Conservation (phyloP, 2,329 filamentous ascomycete species). For the Fusarium marasasianum region DNA sequence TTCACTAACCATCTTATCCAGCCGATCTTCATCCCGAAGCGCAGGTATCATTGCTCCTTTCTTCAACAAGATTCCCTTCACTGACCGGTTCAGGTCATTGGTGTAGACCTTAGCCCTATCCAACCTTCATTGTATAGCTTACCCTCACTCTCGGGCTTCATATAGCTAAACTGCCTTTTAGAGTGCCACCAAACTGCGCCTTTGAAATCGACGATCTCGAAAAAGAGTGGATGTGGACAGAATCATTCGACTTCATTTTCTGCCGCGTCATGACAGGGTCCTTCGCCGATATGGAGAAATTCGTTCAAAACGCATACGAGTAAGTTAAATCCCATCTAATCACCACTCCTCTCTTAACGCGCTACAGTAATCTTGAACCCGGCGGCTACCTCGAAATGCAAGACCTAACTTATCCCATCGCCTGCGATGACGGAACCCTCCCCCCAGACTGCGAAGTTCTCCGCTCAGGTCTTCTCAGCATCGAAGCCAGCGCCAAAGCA, state of each 20-base stretch:
- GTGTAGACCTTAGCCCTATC: slow-evolving; percentile 4
- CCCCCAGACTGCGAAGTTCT: neutral
- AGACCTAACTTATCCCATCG: slow-evolving; percentile 9
- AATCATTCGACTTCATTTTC: slow-evolving; percentile 2
- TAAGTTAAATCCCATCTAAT: fast-evolving
- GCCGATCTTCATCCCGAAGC: neutral
- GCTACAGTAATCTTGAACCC: neutral
- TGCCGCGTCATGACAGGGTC: slow-evolving; percentile 11
- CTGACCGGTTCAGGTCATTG: neutral
- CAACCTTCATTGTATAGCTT: neutral
- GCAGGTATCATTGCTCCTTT: neutral
- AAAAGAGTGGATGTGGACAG: slow-evolving; percentile 9
- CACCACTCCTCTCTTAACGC: fast-evolving
- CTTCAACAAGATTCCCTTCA: neutral
- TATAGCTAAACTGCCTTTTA: neutral
- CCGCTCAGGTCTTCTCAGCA: neutral
- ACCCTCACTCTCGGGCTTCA: fast-evolving
- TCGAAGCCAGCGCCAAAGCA: slow-evolving; percentile 10
- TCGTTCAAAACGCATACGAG: neutral
- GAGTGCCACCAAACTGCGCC: neutral
- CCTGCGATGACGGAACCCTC: neutral
- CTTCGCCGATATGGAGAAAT: slow-evolving; percentile 1
- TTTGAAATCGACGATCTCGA: slow-evolving; percentile 12
- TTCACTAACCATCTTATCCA: neutral
- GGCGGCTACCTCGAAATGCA: slow-evolving; percentile 13